These are phyloP conservation scores for Emergomyces orientalis DNA, from an alignment of 2,329 filamentous ascomycete genomes.

Conservation along the genomic window DNA sequence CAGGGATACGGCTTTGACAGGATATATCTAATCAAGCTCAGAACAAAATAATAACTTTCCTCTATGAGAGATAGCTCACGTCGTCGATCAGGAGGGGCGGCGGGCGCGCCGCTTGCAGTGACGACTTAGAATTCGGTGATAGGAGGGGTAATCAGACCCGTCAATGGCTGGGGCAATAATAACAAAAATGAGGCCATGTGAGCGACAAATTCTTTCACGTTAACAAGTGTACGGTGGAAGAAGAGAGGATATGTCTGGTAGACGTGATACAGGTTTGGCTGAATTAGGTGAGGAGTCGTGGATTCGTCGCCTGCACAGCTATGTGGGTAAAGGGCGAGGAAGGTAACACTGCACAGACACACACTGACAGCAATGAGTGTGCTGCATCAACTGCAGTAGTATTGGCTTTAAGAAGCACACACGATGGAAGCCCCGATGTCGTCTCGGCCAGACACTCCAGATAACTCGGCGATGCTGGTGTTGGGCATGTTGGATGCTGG, in stretches of 20 bases:
- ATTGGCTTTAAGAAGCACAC: too few relatives aligned
- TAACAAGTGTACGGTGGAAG: conserved; percentile 4
- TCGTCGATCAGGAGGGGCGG: background rate
- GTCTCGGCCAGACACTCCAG: background rate
- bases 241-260: conserved; percentile 1
- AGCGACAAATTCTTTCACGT: conserved; percentile 16
- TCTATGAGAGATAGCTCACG: too few relatives aligned
- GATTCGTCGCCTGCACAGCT: background rate
- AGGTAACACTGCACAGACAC: background rate
- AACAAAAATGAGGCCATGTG: conserved; percentile 24
- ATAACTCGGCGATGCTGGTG: background rate
- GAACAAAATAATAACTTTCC: background rate
- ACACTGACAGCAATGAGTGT: background rate
- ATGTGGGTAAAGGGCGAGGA: background rate
- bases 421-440: too few relatives aligned
- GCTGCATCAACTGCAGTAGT: background rate
- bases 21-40: background rate
- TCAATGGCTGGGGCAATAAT: background rate
- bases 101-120: background rate
- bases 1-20: background rate
- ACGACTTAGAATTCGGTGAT: conserved; percentile 10
- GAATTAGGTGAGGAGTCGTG: conserved; percentile 2
- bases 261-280: conserved; percentile 3
- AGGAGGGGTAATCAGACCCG: conserved; percentile 11
- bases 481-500: background rate